phyloP scores from a whole-genome alignment of 495 filamentous ascomycete species.

The Aspergillus coremiiformis region DNA sequence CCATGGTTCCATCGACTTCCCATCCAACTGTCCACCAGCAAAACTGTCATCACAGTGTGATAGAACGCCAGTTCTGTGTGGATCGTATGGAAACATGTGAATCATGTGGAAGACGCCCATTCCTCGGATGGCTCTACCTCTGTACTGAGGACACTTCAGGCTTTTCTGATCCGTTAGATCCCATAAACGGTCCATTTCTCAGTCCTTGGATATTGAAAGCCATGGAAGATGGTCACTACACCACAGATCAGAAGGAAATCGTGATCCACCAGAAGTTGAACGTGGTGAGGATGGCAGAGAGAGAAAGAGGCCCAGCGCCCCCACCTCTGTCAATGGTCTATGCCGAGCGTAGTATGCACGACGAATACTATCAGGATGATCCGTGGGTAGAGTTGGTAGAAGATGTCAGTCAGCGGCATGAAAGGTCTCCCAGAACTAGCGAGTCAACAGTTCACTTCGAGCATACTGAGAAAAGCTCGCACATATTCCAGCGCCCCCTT shows the following conservation, averaged over 20 bases:
- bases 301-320: conserved; percentile 3
- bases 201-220: conserved; percentile 34
- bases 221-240: conserved; percentile 46
- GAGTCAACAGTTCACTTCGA: not conserved
- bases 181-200: conserved; percentile 27
- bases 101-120: conserved; percentile 38
- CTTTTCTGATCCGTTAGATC: conserved; percentile 12
- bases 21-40: not conserved
- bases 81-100: conserved; percentile 36
- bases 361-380: conserved; percentile 9
- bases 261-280: conserved; percentile 32
- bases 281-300: conserved; percentile 21
- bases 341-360: conserved; percentile 8
- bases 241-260: conserved; percentile 36
- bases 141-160: conserved; percentile 51
- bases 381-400: not conserved
- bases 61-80: conserved; percentile 8
- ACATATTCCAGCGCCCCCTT: not conserved
- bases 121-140: conserved; percentile 58
- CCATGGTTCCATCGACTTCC: not conserved
- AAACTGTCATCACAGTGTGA: conserved; percentile 11
- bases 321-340: conserved; percentile 3
- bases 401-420: conserved; percentile 4
- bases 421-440: not conserved
- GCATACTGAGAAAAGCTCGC: not conserved